Percentiles rank a stretch among this genome's conserved stretches.
Conservation (phyloP, 345 rosid species). For the Gossypium stocksii region DNA sequence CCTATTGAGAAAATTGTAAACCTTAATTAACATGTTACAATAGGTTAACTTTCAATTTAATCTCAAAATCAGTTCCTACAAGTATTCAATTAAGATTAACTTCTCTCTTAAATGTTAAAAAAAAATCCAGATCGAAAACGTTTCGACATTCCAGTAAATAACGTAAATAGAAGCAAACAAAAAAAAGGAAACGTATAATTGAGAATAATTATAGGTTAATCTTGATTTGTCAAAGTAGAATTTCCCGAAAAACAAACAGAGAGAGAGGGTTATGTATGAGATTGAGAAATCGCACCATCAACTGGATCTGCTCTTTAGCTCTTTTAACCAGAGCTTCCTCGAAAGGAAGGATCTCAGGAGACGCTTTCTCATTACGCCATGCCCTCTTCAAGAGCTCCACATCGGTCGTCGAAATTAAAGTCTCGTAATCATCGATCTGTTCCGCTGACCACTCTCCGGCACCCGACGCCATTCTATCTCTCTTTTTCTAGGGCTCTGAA, state of each 20-base stretch:
- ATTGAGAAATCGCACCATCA: constrained; percentile 35
- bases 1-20: not conserved
- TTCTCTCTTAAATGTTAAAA: not conserved
- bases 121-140: not conserved
- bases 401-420: constrained; percentile 55
- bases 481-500: not conserved
- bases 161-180: not conserved
- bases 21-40: not conserved
- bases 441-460: constrained; percentile 27
- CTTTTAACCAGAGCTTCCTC: constrained; percentile 49
- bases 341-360: constrained; percentile 77
- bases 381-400: constrained; percentile 63
- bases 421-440: constrained; percentile 47
- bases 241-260: not conserved
- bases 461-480: constrained; percentile 31
- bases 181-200: not conserved
- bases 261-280: not conserved
- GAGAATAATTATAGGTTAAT: not conserved
- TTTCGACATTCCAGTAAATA: not conserved
- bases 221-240: not conserved
- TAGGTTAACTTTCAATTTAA: not conserved
- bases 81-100: not conserved
- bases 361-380: constrained; percentile 94
- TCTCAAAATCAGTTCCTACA: not conserved
- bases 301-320: constrained; percentile 45